These are phyloP conservation scores for Rutidosis leptorrhynchoides DNA, from an alignment of 129 eudicot genomes.

Conservation along the genomic window DNA sequence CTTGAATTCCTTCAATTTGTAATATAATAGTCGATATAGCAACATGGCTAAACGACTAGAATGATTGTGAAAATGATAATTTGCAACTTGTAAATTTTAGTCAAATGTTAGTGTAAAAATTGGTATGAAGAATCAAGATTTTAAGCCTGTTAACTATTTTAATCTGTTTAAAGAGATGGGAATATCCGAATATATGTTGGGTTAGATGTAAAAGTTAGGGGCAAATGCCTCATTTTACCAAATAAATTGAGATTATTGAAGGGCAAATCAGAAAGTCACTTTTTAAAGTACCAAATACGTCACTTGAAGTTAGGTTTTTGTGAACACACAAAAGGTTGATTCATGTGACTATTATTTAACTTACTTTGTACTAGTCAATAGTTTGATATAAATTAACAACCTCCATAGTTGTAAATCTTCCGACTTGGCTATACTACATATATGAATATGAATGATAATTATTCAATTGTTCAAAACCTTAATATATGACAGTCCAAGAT, in stretches of 20 bases:
- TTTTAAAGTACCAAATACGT: constrained; percentile 20
- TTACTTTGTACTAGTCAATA: not conserved
- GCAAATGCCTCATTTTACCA: not conserved
- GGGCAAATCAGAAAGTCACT: constrained; percentile 24
- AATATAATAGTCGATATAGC: not conserved
- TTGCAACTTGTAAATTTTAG: no score
- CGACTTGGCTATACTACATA: not conserved
- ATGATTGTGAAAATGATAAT: not conserved
- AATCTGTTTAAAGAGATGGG: not conserved
- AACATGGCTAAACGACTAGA: not conserved
- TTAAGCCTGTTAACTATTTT: not conserved
- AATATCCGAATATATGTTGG: not conserved
- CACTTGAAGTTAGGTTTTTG: constrained; percentile 1
- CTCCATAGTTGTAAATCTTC: not conserved
- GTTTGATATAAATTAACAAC: not conserved
- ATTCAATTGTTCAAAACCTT: not conserved
- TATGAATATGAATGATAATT: not conserved
- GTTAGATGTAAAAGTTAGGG: not conserved
- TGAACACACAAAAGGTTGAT: not conserved
- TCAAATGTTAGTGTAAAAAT: no score
- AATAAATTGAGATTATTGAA: not conserved
- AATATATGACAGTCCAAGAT: not conserved
- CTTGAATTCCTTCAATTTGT: not conserved
- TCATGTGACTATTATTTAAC: not conserved
- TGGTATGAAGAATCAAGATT: not conserved